phyloP scores from a whole-genome alignment of 345 rosid genomes.

The Populus alba region DNA sequence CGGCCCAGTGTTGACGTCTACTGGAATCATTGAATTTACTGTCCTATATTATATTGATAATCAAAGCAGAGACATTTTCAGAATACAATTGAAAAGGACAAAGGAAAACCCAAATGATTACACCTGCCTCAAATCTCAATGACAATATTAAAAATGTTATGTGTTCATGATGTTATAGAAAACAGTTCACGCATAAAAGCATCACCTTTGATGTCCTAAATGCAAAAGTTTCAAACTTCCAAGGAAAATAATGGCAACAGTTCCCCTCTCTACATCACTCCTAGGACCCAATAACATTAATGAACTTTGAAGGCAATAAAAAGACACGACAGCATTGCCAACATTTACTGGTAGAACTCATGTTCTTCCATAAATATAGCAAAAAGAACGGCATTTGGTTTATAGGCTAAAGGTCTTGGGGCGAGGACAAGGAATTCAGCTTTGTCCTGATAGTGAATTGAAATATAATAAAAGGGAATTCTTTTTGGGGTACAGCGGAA shows the following conservation, averaged over 20 bases:
- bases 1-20: too few relatives aligned
- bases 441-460: slow-evolving; percentile 7
- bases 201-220: not conserved
- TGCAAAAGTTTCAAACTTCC: not conserved
- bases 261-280: not conserved
- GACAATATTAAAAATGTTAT: not conserved
- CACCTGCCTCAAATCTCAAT: too few relatives aligned
- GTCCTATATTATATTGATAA: not conserved
- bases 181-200: not conserved
- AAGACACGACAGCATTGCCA: not conserved
- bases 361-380: not conserved
- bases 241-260: not conserved
- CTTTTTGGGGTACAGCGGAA: slow-evolving; percentile 14
- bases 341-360: not conserved
- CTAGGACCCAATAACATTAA: not conserved
- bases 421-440: not conserved
- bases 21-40: too few relatives aligned
- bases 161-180: not conserved
- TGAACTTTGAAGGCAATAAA: not conserved
- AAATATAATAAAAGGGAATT: slow-evolving; percentile 8
- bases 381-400: not conserved
- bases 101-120: too few relatives aligned
- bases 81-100: too few relatives aligned
- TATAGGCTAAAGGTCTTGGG: not conserved
- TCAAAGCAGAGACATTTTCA: not conserved